Conservation (phyloP, 768 basidiomycete species). For the Amanita phalloides region DNA sequence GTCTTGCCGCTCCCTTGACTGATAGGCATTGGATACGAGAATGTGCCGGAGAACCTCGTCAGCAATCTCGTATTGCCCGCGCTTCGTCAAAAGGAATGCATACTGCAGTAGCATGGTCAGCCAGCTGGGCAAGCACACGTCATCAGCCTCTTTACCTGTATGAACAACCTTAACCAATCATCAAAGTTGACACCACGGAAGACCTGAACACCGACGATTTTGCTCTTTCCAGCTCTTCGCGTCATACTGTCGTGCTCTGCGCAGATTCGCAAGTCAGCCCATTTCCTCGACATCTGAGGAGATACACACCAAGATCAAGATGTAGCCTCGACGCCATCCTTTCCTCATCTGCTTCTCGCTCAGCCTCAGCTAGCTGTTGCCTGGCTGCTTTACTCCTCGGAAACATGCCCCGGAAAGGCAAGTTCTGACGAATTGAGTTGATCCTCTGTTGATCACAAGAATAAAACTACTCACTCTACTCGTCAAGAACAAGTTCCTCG, state of each 20-base stretch:
- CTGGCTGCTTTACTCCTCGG: conserved; percentile 31
- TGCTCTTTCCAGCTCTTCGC: conserved; percentile 33
- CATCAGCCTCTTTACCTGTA: conserved; percentile 50
- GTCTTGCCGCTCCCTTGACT: conserved; percentile 48
- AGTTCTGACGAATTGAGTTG: conserved; percentile 25
- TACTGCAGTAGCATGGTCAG: conserved; percentile 36
- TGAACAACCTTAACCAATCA: conserved; percentile 76
- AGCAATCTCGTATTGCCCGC: conserved; percentile 53
- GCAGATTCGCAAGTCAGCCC: neutral
- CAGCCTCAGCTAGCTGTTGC: conserved; percentile 18
- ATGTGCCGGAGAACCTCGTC: conserved; percentile 74
- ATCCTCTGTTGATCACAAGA: neutral
- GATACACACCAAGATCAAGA: conserved; percentile 51
- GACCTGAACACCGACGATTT: conserved; percentile 36
- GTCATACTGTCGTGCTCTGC: conserved; percentile 48
- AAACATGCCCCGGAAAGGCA: conserved; percentile 59
- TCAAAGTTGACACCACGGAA: conserved; percentile 80
- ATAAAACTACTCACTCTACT: conserved; percentile 43
- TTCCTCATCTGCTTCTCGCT: conserved; percentile 52
- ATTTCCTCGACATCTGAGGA: neutral
- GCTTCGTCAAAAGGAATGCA: conserved; percentile 55
- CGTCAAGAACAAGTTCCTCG: conserved; percentile 71
- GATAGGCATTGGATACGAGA: conserved; percentile 63
- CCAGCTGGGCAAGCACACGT: neutral
- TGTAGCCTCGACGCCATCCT: conserved; percentile 70